Evolutionary conservation across 441 rosid genomes (phyloP), one percentile per base, ranked within the genome.

Genomic region (Syzygium syzygioides): DNA sequence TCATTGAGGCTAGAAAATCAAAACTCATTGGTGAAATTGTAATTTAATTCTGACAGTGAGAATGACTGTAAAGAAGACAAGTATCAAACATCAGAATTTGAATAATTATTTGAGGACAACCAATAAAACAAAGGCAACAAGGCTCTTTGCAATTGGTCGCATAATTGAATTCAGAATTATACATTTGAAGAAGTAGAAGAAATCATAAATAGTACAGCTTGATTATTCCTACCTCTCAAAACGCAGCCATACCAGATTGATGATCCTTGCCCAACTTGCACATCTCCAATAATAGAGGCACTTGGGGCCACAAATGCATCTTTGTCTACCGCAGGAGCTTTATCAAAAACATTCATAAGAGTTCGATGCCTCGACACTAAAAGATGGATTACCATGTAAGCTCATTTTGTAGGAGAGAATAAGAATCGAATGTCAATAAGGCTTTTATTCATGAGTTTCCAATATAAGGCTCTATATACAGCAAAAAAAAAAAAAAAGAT

Each of bases 181-280:
- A 71, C 50, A 71, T 34, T 37, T 20, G 28, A 34, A 76, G 48
- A 15, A 55, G 87, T 13, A 54, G 57, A 59, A 88, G 14, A 23
- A 88, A 87, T 68, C 37, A 86, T 17, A 28, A n/a, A 87, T 52
- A 79, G 66, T 54, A 59, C 8, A 30, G 62, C 87, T 55, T 17
- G 19, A 56, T 32, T 59, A 55, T 54, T 76, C 91, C 92, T 94
- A 97, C 99, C 98, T 93, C 98, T 95, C 88, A 97, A 91, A 88
- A 95, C 99, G 89, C 98, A 98, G 87, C 99, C 98, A 92, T 98
- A 98, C 99, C 99, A 97, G 89, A 98, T 91, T 55, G 99, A 98
- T 26, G 99, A 93, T 88, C 94, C 98, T 88, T 95, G 93, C 85
- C 99, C 99, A 53, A 98, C 94, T 89, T 91, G 98, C 89, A 98